phyloP scores from a whole-genome alignment of 495 filamentous ascomycete genomes.

The Penicillium dipodomyicola region DNA sequence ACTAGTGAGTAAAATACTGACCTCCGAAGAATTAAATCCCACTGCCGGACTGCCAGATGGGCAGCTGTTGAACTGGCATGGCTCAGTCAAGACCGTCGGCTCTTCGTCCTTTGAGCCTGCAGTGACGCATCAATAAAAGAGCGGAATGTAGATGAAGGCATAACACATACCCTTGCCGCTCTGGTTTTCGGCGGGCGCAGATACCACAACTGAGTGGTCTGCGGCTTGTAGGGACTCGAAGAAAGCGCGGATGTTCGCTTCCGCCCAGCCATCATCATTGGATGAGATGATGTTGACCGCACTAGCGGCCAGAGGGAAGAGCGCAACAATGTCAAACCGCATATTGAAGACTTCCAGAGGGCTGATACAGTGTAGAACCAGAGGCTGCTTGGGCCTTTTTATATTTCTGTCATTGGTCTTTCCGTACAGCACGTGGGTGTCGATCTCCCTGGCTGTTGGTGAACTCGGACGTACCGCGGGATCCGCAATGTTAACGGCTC shows the following conservation, averaged over 20 bases:
- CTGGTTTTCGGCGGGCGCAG: slow-evolving; percentile 62
- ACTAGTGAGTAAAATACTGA: background rate
- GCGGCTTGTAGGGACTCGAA: slow-evolving; percentile 50
- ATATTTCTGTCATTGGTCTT: background rate
- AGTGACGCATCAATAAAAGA: background rate
- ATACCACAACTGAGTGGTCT: slow-evolving; percentile 59
- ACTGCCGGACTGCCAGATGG: slow-evolving; percentile 51
- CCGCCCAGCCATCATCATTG: slow-evolving; percentile 74
- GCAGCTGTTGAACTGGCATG: slow-evolving; percentile 61
- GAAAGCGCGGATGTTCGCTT: slow-evolving; percentile 59
- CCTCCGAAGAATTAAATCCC: slow-evolving; percentile 53
- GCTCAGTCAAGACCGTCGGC: slow-evolving; percentile 38
- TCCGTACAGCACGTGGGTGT: background rate
- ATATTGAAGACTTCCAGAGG: background rate
- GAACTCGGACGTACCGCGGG: background rate
- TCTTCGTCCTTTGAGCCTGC: slow-evolving; percentile 53
- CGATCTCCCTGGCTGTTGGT: background rate
- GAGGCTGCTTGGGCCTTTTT: background rate
- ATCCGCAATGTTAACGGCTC: background rate
- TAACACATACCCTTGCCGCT: slow-evolving; percentile 55
- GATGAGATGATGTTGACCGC: slow-evolving; percentile 59
- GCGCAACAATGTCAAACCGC: slow-evolving; percentile 6
- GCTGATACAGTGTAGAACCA: background rate
- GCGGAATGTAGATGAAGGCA: background rate
- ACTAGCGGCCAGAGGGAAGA: slow-evolving; percentile 16